Evolutionary conservation across 1,284 basidiomycete genomes (phyloP).

Genomic region (Termitomyces sp.): DNA sequence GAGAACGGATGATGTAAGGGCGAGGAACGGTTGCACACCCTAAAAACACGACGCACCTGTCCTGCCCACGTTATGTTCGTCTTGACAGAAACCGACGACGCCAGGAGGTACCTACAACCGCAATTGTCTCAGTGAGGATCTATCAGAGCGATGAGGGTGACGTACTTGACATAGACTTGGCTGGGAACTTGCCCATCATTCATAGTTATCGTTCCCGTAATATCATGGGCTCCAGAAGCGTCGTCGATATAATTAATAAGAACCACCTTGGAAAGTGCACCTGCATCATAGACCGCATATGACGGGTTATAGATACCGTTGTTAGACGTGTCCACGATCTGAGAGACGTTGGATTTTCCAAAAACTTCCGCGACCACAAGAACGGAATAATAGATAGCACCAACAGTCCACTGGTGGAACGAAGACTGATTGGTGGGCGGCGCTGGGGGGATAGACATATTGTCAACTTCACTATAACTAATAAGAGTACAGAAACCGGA

Average conservation of each 20-base stretch:
- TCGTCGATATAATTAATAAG: constrained; percentile 71
- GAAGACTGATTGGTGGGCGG: constrained; percentile 56
- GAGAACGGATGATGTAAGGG: background rate
- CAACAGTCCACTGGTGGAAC: constrained; percentile 57
- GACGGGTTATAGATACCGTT: constrained; percentile 57
- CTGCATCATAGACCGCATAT: constrained; percentile 71
- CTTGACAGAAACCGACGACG: constrained; percentile 49
- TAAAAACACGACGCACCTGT: constrained; percentile 29
- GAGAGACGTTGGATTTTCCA: constrained; percentile 53
- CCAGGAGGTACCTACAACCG: constrained; percentile 38
- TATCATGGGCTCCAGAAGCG: constrained; percentile 45
- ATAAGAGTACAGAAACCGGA: constrained; percentile 16
- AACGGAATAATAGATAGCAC: constrained; percentile 63
- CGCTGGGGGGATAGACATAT: constrained; percentile 24
- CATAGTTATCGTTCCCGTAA: constrained; percentile 43
- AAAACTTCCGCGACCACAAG: constrained; percentile 65
- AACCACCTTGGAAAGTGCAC: constrained; percentile 50
- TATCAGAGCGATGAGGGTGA: constrained; percentile 35
- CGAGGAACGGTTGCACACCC: background rate
- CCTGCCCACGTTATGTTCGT: constrained; percentile 66
- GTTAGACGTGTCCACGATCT: constrained; percentile 54
- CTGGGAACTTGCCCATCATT: constrained; percentile 42
- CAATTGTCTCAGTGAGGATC: constrained; percentile 26
- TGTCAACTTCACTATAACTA: background rate
- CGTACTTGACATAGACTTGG: constrained; percentile 41